Evolutionary conservation across 2,329 filamentous ascomycete species (phyloP).

Genomic region (Xylariaceae sp.): DNA sequence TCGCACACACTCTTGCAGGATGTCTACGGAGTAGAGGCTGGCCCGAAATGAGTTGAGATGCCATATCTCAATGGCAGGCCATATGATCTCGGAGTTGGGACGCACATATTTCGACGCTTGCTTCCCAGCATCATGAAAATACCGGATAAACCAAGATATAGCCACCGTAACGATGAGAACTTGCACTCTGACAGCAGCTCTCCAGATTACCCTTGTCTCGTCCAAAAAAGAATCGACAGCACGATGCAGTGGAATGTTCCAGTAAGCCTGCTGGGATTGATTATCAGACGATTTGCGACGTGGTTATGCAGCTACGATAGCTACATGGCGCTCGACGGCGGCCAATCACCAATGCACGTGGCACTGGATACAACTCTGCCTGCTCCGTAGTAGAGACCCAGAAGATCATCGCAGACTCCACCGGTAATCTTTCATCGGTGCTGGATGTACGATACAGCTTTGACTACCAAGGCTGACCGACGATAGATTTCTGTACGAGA

Average conservation of each 20-base stretch:
- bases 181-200: neutral
- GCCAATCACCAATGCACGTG: neutral
- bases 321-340: neutral
- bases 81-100: neutral
- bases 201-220: too few relatives aligned
- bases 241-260: neutral
- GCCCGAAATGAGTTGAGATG: constrained; percentile 20
- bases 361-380: neutral
- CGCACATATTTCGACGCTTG: neutral
- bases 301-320: neutral
- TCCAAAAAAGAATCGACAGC: too few relatives aligned
- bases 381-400: neutral
- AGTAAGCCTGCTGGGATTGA: neutral
- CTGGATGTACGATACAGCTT: neutral
- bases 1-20: too few relatives aligned
- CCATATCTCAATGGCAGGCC: neutral
- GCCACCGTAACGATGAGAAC: neutral
- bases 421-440: neutral
- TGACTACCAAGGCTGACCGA: too few relatives aligned
- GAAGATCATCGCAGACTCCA: neutral
- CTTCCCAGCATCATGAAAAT: neutral
- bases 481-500: neutral
- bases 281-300: constrained; percentile 15
- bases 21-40: neutral
- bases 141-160: neutral